Base-by-base conservation (phyloP, 2,329 filamentous ascomycete genomes). In the Chaetomium sp. region DNA sequence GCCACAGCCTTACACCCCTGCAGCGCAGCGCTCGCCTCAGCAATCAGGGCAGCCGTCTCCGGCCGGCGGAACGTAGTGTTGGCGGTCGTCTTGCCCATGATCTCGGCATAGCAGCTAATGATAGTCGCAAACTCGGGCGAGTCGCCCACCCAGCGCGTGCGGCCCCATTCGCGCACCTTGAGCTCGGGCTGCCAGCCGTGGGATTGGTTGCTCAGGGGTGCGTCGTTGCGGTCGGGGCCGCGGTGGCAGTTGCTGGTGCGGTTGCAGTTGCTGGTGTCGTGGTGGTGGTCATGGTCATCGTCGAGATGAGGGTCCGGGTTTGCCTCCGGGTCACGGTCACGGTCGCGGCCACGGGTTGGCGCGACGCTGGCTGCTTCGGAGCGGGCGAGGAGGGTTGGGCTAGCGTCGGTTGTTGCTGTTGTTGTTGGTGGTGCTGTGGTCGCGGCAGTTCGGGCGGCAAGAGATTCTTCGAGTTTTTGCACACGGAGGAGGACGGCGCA, bases 1-100 rank as follows among this genome's bases (percentile, higher is more conserved):
- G 68, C 68, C 7, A 68, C 55, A 6, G 45, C 54, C 59, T 74
- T 74, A 59, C 68, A 72, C 58, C 67, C 66, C 11, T 63, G 63
- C 3, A 70, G 62, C 12, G 71, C 61, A 6, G 64, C 57, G 38
- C 63, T 62, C 2, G 69, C 63, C 38, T 71, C 58, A 4, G 38
- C 47, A 19, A 69, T 41, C 8, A 71, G 12, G 1, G 54, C 51
- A 37, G 55, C 61, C 6, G 59, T 63, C 44, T 70, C 65, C 9
- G 60, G 52, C 8, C 59, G 60, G 45, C 64, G 58, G 6, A 62
- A 62, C 1, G 59, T 32, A 5, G 32, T 54, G 6, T 57, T 52
- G 0, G 50, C 59, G 14, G 61, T 62, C n/a, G 53, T 56, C 3
- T 57, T 56, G n/a, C 60, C 61, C 6, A 57, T 52, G 9, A 64